Conservation (phyloP, 1,284 basidiomycete genomes). For the Malassezia pachydermatis region DNA sequence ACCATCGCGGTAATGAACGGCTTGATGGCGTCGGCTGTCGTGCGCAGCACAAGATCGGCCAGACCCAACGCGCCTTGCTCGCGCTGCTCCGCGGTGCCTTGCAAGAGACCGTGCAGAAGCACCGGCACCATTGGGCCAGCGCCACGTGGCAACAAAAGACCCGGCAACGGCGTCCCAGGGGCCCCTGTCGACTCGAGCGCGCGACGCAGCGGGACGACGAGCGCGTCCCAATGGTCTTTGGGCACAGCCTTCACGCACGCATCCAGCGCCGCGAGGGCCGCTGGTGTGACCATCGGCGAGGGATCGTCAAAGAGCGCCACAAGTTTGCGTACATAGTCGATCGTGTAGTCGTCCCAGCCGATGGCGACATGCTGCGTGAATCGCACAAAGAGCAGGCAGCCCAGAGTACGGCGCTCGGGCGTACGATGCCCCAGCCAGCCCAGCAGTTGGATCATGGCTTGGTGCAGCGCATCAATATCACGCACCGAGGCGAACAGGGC, state of each 20-base stretch:
- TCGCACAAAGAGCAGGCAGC: slow-evolving; percentile 32
- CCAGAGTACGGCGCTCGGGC: slow-evolving; percentile 27
- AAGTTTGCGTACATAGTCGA: slow-evolving; percentile 92
- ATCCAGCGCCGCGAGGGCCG: slow-evolving; percentile 75
- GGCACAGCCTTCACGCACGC: slow-evolving; percentile 78
- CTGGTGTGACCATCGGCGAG: slow-evolving; percentile 61
- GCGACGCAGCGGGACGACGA: slow-evolving; percentile 61
- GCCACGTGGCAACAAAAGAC: slow-evolving; percentile 66
- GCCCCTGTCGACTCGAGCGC: slow-evolving; percentile 77
- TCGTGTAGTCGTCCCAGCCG: slow-evolving; percentile 56
- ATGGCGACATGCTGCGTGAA: slow-evolving; percentile 35
- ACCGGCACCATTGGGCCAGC: slow-evolving; percentile 78
- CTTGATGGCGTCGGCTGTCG: slow-evolving; percentile 78
- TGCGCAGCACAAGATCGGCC: slow-evolving; percentile 83
- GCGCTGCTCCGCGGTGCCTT: slow-evolving; percentile 53
- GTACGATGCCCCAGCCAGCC: slow-evolving; percentile 37
- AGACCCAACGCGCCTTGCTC: slow-evolving; percentile 92
- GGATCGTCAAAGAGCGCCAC: slow-evolving; percentile 74
- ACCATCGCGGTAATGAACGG: slow-evolving; percentile 93
- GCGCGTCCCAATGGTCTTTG: slow-evolving; percentile 77
- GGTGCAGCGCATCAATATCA: slow-evolving; percentile 39
- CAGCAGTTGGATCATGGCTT: slow-evolving; percentile 43
- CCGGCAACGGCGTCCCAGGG: slow-evolving; percentile 64
- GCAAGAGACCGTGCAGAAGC: slow-evolving; percentile 66
- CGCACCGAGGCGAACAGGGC: slow-evolving; percentile 32